Conservation (phyloP, 208 protist species). For the Crithidia expoeki region DNA sequence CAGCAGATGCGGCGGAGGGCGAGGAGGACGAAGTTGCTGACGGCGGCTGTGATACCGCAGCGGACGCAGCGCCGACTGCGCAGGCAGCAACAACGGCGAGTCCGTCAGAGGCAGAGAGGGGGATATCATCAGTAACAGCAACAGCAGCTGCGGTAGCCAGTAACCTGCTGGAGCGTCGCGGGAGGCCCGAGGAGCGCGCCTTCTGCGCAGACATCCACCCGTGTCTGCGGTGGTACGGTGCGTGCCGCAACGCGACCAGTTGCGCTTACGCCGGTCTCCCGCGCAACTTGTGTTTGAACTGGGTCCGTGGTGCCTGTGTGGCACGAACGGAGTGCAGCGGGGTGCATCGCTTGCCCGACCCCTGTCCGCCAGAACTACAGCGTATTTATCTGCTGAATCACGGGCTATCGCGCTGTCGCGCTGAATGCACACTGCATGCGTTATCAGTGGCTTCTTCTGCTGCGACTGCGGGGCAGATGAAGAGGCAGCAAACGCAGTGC, state of each 20-base stretch:
- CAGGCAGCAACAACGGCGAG: neutral
- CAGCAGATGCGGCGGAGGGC: conserved; percentile 9
- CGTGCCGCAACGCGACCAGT: conserved; percentile 67
- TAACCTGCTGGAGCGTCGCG: neutral
- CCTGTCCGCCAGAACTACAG: conserved; percentile 53
- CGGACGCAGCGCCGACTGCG: neutral
- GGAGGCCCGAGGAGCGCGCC: conserved; percentile 33
- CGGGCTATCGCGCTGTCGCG: conserved; percentile 37
- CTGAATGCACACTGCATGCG: conserved; percentile 4
- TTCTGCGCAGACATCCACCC: conserved; percentile 64
- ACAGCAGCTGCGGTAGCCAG: neutral
- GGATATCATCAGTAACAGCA: neutral
- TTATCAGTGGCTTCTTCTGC: neutral
- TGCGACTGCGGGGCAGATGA: neutral
- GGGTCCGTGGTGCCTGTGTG: conserved; percentile 66
- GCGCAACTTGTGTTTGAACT: conserved; percentile 81
- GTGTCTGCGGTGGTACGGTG: conserved; percentile 75
- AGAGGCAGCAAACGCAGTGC: no score
- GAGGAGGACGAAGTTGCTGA: neutral
- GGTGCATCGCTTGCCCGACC: conserved; percentile 73
- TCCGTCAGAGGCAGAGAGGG: neutral
- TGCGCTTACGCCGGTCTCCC: conserved; percentile 63
- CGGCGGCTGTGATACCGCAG: neutral
- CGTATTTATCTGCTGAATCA: conserved; percentile 66
- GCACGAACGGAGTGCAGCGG: conserved; percentile 54